A percentile compares a stretch with the other conserved stretches of the same genome.
phyloP scores from a whole-genome alignment of 352 stramenopile species.

The Phytophthora pinifolia region DNA sequence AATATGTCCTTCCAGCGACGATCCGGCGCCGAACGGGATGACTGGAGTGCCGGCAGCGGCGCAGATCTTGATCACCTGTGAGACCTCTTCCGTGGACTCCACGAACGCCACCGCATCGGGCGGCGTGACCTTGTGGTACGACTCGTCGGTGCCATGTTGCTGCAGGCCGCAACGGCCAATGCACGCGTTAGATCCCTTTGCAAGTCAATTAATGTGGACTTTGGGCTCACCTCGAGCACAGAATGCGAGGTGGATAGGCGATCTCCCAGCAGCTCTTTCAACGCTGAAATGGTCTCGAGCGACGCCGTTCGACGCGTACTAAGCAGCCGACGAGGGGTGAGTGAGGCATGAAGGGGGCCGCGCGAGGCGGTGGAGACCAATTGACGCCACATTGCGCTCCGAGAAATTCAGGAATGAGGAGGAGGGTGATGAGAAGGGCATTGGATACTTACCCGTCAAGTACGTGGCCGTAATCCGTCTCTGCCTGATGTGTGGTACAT shows the following conservation, averaged over 20 bases:
- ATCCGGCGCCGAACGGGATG: constrained; percentile 93
- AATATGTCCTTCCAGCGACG: constrained; percentile 95
- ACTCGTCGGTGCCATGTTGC: constrained; percentile 90
- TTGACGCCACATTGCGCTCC: constrained; percentile 26
- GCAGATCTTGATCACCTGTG: constrained; percentile 90
- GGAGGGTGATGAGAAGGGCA: constrained; percentile 5
- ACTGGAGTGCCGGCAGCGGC: constrained; percentile 77
- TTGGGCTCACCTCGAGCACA: constrained; percentile 49
- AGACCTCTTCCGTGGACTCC: constrained; percentile 85
- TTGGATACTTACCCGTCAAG: background rate
- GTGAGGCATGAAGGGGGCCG: background rate
- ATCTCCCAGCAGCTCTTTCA: constrained; percentile 62
- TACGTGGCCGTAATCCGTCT: constrained; percentile 4
- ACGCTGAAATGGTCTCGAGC: constrained; percentile 47
- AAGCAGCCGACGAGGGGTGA: constrained; percentile 11
- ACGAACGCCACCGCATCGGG: constrained; percentile 89
- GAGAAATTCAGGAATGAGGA: constrained; percentile 16
- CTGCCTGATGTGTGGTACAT: constrained; percentile 9
- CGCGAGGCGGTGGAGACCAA: constrained; percentile 5
- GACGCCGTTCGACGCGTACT: constrained; percentile 39
- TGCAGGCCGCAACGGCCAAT: constrained; percentile 5
- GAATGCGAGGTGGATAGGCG: constrained; percentile 62
- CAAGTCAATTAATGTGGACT: background rate
- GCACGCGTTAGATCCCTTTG: constrained; percentile 1
- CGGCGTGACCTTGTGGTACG: constrained; percentile 79